Evolutionary conservation across 495 filamentous ascomycete species (phyloP).

Genomic region (Hypoxylon cercidicola): DNA sequence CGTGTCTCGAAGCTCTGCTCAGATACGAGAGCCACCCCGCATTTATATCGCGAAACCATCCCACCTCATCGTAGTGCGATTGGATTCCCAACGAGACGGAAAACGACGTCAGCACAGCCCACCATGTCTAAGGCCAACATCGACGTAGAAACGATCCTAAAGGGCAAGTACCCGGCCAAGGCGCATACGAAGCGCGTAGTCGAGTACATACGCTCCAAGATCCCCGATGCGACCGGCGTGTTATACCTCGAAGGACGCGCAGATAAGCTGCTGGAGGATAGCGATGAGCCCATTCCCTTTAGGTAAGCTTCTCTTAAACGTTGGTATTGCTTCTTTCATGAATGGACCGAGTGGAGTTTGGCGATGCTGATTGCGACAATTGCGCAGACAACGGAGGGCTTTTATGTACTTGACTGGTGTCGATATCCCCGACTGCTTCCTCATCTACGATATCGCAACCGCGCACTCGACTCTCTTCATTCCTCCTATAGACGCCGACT

Average conservation of each 20-base stretch:
- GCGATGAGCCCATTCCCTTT: conserved; percentile 80
- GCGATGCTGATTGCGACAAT: conserved; percentile 28
- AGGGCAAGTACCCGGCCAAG: conserved; percentile 95
- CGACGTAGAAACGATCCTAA: conserved; percentile 52
- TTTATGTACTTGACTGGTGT: conserved; percentile 98
- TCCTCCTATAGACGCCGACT: conserved; percentile 85
- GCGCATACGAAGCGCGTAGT: conserved; percentile 84
- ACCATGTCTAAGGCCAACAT: conserved; percentile 45
- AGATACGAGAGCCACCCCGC: conserved; percentile 34
- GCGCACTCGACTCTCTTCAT: conserved; percentile 88
- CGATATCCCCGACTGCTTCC: conserved; percentile 79
- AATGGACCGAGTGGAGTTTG: background rate
- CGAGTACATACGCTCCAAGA: conserved; percentile 71
- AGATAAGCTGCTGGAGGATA: conserved; percentile 81
- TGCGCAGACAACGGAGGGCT: conserved; percentile 79
- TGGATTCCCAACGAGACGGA: conserved; percentile 15
- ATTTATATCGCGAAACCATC: conserved; percentile 24
- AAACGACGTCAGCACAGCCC: conserved; percentile 18
- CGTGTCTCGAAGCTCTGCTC: conserved; percentile 25
- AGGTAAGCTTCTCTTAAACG: conserved; percentile 61
- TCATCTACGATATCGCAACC: conserved; percentile 80
- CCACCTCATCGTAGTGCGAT: conserved; percentile 11
- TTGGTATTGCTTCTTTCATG: background rate
- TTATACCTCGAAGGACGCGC: conserved; percentile 91
- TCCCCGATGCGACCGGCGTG: conserved; percentile 68